These are phyloP conservation scores for Oryza meridionalis DNA, from an alignment of 176 grass and related monocot genomes.

Conservation along the genomic window DNA sequence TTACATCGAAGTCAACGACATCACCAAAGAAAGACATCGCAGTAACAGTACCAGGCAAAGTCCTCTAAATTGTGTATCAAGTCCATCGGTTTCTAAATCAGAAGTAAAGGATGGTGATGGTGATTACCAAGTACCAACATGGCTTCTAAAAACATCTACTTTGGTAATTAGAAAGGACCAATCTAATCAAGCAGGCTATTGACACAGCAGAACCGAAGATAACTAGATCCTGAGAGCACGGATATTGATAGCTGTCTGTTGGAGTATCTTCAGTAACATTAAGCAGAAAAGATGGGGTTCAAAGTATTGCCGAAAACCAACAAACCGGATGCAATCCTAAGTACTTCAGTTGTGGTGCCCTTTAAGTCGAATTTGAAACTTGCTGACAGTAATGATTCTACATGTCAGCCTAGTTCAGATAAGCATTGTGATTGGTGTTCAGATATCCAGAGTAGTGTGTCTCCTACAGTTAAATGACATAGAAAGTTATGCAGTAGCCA, in stretches of 20 bases:
- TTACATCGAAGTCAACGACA: constrained; percentile 16
- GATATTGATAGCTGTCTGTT: constrained; percentile 45
- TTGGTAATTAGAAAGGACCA: constrained; percentile 27
- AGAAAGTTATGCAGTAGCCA: constrained; percentile 28
- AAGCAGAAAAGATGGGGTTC: constrained; percentile 47
- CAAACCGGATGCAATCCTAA: constrained; percentile 30
- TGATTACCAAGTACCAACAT: constrained; percentile 7
- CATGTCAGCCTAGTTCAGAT: constrained; percentile 45
- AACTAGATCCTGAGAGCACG: constrained; percentile 34
- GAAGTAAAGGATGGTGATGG: constrained; percentile 45
- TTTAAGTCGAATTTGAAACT: constrained; percentile 35
- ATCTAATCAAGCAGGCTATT: constrained; percentile 34
- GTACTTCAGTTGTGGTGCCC: constrained; percentile 9
- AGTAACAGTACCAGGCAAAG: constrained; percentile 44
- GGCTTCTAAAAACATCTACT: constrained; percentile 30
- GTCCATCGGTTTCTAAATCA: constrained; percentile 33
- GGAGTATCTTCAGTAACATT: constrained; percentile 59
- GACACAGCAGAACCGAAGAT: constrained; percentile 31
- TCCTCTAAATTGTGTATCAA: constrained; percentile 38
- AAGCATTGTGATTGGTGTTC: constrained; percentile 53
- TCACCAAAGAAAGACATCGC: constrained; percentile 35
- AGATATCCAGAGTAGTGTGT: constrained; percentile 35
- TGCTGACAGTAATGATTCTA: constrained; percentile 26
- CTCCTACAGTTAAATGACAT: constrained; percentile 27
- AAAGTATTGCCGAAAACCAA: constrained; percentile 32